Base-by-base conservation (phyloP, 805 yeast genomes). In the Cephaloascus albidus region DNA sequence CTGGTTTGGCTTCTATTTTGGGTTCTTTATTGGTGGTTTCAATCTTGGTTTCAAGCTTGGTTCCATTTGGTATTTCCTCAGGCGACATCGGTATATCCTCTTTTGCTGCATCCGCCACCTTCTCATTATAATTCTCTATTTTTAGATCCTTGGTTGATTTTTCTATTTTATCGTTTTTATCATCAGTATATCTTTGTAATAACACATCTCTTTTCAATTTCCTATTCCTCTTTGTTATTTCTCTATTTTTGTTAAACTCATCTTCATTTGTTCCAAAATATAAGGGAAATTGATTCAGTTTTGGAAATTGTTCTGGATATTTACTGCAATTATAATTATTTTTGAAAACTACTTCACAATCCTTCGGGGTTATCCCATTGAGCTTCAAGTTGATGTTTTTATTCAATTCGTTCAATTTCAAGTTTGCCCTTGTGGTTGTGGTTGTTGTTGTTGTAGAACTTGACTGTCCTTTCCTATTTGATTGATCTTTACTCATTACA, bases 221-320 rank as follows among this genome's bases (percentile, higher is more conserved):
- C 18, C 10, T 33, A 4, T 28, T 37, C 32, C 12, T 12, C 20
- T 28, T 14, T 37, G 23, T 37, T 40, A 44, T 37, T 39, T 43
- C 48, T 43, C 61, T 48, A 36, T 46, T 49, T 5, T 36, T 36
- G 6, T 34, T 44, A 38, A 57, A 56, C 36, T 56, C 63, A 8
- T 47, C 47, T 40, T 55, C 61, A 23, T 49, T 45, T 4, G 62
- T 55, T 30, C 62, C 63, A 38, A 57, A 53, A 40, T 51, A 60
- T 28, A 52, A 38, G 8, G 64, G 65, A 28, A 60, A 50, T 6
- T 33, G 28, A 23, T 23, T 23, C 28, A 23, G 28, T 23, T 23
- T 23, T 6, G 28, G 28, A 23, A 23, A 23, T 8, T 6, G 12
- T 12, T 23, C 12, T 8, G 28, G 28, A 8, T 8, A 8, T 8